Percentiles rank a stretch among this genome's conserved stretches.
Conservation (phyloP, 768 basidiomycete species). For the Hygrocybe punicea region DNA sequence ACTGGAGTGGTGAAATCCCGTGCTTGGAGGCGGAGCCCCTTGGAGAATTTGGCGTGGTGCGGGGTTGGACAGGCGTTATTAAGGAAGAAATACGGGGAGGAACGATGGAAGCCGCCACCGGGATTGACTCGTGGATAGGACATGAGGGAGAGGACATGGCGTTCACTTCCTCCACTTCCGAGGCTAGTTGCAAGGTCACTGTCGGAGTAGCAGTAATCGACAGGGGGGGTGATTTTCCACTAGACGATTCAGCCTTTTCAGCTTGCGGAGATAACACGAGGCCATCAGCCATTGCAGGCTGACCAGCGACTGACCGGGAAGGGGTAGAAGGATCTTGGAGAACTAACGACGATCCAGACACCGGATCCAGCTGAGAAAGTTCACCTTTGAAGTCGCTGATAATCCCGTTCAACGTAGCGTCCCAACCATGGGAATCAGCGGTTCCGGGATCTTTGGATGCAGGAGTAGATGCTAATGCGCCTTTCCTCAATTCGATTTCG, state of each 20-base stretch:
- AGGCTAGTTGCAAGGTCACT: constrained; percentile 30
- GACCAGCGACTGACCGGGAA: constrained; percentile 38
- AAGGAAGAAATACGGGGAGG: constrained; percentile 54
- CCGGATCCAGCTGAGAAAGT: constrained; percentile 62
- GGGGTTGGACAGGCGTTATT: constrained; percentile 33
- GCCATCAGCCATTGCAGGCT: constrained; percentile 33
- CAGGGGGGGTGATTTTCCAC: not conserved
- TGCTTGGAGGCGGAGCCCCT: constrained; percentile 36
- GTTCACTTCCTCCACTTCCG: constrained; percentile 22
- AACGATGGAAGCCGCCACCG: constrained; percentile 32
- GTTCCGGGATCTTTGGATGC: constrained; percentile 22
- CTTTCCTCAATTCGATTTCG: constrained; percentile 55
- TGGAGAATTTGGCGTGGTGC: constrained; percentile 32
- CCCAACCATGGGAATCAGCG: constrained; percentile 21
- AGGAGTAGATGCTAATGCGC: constrained; percentile 36
- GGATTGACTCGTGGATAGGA: not conserved
- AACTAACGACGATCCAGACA: constrained; percentile 50
- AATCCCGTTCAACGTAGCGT: constrained; percentile 55
- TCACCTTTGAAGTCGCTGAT: constrained; percentile 72
- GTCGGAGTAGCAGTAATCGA: constrained; percentile 23
- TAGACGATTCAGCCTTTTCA: not conserved
- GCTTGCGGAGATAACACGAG: constrained; percentile 13
- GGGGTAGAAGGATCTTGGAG: constrained; percentile 65
- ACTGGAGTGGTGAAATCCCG: constrained; percentile 43
- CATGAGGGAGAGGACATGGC: constrained; percentile 21